A percentile compares a stretch with the other conserved stretches of the same genome.
Evolutionary conservation across 495 filamentous ascomycete species (phyloP).

Genomic region (Aspergillus carlsbadensis): DNA sequence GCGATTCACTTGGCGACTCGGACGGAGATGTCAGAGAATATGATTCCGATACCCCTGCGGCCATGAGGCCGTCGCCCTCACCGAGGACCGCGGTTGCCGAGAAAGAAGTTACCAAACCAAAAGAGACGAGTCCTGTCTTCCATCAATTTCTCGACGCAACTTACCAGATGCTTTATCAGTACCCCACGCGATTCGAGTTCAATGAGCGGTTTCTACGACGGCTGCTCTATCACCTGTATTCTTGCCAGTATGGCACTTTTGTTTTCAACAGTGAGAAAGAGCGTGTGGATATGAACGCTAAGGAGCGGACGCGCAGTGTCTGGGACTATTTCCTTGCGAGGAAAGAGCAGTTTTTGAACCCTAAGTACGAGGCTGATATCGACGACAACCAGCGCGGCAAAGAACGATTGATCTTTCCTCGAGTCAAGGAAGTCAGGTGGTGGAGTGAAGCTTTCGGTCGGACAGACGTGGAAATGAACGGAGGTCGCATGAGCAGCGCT

Average conservation of each 20-base stretch:
- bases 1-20: constrained; percentile 61
- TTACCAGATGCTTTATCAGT: constrained; percentile 84
- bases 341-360: constrained; percentile 75
- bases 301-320: constrained; percentile 77
- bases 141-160: constrained; percentile 97
- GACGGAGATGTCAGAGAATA: constrained; percentile 61
- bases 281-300: constrained; percentile 68
- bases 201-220: constrained; percentile 93
- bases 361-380: constrained; percentile 70
- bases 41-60: constrained; percentile 44
- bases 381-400: constrained; percentile 75
- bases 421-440: constrained; percentile 70
- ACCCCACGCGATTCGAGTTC: constrained; percentile 92
- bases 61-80: constrained; percentile 41
- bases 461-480: constrained; percentile 91
- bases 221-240: constrained; percentile 90
- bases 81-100: constrained; percentile 43
- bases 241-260: constrained; percentile 96
- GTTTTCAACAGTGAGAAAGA: constrained; percentile 94
- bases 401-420: constrained; percentile 83
- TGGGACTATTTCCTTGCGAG: constrained; percentile 93
- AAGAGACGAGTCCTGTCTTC: constrained; percentile 94
- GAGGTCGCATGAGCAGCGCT: constrained; percentile 35
- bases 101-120: constrained; percentile 62
- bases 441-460: constrained; percentile 89